phyloP scores from a whole-genome alignment of 352 stramenopile species.

The Pythium dissotocum region DNA sequence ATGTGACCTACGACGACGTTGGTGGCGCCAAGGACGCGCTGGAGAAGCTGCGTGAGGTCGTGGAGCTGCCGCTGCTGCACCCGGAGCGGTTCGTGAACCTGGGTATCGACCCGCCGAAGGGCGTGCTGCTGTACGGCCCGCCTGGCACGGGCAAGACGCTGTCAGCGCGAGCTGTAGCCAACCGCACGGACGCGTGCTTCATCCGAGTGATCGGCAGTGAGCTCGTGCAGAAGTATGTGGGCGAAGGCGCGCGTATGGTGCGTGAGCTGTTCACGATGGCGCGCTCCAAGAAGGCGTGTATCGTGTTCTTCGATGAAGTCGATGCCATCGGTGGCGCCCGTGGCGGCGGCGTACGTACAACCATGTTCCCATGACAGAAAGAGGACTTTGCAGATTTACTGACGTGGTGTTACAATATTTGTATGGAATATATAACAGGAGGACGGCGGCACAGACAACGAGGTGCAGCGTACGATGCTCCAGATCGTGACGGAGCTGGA shows the following conservation, averaged over 20 bases:
- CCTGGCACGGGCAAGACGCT: slow-evolving; percentile 98
- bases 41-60: slow-evolving; percentile 98
- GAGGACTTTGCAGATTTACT: background rate
- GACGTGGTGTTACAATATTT: background rate
- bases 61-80: slow-evolving; percentile 98
- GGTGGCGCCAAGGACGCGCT: slow-evolving; percentile 98
- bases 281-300: slow-evolving; percentile 97
- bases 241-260: slow-evolving; percentile 98
- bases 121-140: slow-evolving; percentile 97
- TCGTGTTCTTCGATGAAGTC: slow-evolving; percentile 99
- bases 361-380: background rate
- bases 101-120: slow-evolving; percentile 99
- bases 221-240: slow-evolving; percentile 99
- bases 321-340: slow-evolving; percentile 97
- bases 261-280: slow-evolving; percentile 99
- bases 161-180: slow-evolving; percentile 96
- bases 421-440: slow-evolving; percentile 36
- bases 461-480: slow-evolving; percentile 99
- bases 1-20: slow-evolving; percentile 99
- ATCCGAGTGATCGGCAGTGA: slow-evolving; percentile 99
- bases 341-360: slow-evolving; percentile 45
- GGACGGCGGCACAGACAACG: slow-evolving; percentile 97
- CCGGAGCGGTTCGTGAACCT: slow-evolving; percentile 98
- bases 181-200: slow-evolving; percentile 99
- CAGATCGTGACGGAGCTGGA: slow-evolving; percentile 99